Base-by-base conservation (phyloP, 768 basidiomycete genomes). In the Pholiota conissans region DNA sequence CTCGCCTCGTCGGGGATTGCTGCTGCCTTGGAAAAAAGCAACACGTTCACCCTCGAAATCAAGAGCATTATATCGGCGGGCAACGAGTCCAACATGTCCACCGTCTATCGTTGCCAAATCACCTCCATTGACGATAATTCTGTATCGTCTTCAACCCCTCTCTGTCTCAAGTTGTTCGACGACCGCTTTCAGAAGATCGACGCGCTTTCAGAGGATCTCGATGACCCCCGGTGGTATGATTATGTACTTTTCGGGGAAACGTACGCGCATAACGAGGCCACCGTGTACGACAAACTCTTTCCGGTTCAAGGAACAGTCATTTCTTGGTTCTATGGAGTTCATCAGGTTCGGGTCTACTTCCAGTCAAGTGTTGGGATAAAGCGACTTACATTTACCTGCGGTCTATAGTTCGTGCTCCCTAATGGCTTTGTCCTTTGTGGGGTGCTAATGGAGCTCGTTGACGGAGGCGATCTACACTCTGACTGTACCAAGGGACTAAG, bases 241-340 rank as follows among this genome's bases (percentile, higher is more conserved):
- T 14, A 22, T 14, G 27, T 68, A n/a, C 22, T 59, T 18, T 6
- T 49, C 47, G 65, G 67, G 10, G 63, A 65, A 57, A n/a, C 5
- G 6, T 57, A 58, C 13, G 67, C 67, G 24, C 51, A 56, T 46
- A 67, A 67, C 35, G 64, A 70, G 55, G 55, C 57, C 5, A 42
- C 39, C 37, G 63, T 62, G 9, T 69, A 69, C 45, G 55, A 68
- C 27, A 67, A 69, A 60, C 62, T 69, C 35, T 57, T 16, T 28
- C 34, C 61, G 18, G 61, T 52, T 13, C 68, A 68, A 60, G 68
- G 68, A 27, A 59, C 66, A 5, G 22, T 65, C 4, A 35, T 68
- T 56, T 67, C 68, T 47, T 69, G 67, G 68, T 69, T 67, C 35
- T 69, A 68, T 50, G 67, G 68, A 35, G 47, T 30, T 6, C 66